Conservation (phyloP, 768 basidiomycete genomes). For the Boletus subparvulus region DNA sequence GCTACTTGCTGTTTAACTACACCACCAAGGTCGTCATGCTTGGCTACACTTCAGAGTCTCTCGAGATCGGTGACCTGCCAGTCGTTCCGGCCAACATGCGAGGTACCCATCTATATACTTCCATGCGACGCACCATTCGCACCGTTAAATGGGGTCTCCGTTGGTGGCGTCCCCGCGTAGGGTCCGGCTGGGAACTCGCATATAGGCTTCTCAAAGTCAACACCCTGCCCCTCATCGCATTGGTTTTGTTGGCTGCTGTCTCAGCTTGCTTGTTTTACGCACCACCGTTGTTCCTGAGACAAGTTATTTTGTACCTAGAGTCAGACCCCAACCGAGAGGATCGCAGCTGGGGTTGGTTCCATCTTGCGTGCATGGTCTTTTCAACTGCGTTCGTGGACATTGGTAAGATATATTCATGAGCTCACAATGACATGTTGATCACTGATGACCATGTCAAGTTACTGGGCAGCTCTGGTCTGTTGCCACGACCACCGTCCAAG, state of each 20-base stretch:
- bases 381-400: conserved; percentile 44
- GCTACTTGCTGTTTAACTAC: conserved; percentile 74
- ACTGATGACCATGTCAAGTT: conserved; percentile 37
- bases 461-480: conserved; percentile 72
- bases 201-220: conserved; percentile 67
- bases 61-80: conserved; percentile 88
- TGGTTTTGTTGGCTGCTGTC: conserved; percentile 52
- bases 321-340: conserved; percentile 54
- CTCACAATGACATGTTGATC: neutral
- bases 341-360: conserved; percentile 74
- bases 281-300: conserved; percentile 59
- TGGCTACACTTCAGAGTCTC: conserved; percentile 66
- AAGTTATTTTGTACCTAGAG: conserved; percentile 65
- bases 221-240: conserved; percentile 34
- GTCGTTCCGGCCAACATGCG: conserved; percentile 77
- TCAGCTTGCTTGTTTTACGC: conserved; percentile 66
- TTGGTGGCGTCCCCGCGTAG: conserved; percentile 57
- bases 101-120: conserved; percentile 56
- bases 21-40: conserved; percentile 86
- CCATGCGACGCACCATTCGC: conserved; percentile 60
- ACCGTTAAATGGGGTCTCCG: conserved; percentile 50
- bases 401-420: conserved; percentile 32
- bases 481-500: conserved; percentile 67
- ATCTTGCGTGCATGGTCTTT: conserved; percentile 51
- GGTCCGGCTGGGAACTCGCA: conserved; percentile 62